Conservation (phyloP, 2,329 filamentous ascomycete genomes). For the Talaromyces pinophilus region DNA sequence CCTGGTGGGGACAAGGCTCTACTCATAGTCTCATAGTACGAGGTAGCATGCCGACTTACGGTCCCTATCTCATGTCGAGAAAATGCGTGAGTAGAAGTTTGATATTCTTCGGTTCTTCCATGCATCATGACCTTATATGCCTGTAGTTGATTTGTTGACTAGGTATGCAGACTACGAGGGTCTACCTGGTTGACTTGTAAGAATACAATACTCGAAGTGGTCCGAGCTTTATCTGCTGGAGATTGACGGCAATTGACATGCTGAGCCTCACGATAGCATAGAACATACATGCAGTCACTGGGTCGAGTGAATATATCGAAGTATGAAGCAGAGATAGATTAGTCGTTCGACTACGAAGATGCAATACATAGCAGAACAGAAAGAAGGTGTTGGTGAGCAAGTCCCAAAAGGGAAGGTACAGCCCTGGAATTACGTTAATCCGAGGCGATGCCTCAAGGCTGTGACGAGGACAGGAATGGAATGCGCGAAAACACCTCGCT, state of each 20-base stretch:
- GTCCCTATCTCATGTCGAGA: background rate
- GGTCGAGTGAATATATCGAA: too few relatives aligned
- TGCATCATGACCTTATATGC: background rate
- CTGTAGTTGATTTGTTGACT: too few relatives aligned
- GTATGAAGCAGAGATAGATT: too few relatives aligned
- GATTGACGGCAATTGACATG: background rate
- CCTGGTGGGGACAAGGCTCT: background rate
- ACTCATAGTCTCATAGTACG: too few relatives aligned
- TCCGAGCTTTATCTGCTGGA: background rate
- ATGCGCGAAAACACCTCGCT: too few relatives aligned
- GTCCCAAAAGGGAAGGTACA: conserved; percentile 6
- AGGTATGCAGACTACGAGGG: background rate
- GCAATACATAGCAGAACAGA: background rate
- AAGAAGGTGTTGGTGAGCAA: too few relatives aligned
- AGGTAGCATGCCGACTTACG: too few relatives aligned
- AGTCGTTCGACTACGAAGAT: too few relatives aligned
- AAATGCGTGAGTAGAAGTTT: background rate
- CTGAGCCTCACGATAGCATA: background rate
- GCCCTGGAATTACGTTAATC: conserved; percentile 13
- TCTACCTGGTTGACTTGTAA: background rate
- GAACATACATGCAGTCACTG: background rate
- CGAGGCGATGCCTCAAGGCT: background rate
- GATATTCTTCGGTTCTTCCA: background rate
- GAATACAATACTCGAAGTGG: background rate
- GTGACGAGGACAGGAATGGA: conserved; percentile 1